A percentile compares a stretch with the other conserved stretches of the same genome.
These are phyloP conservation scores for Cyberlindnera maritima DNA, from an alignment of 805 yeast species.

Conservation along the genomic window DNA sequence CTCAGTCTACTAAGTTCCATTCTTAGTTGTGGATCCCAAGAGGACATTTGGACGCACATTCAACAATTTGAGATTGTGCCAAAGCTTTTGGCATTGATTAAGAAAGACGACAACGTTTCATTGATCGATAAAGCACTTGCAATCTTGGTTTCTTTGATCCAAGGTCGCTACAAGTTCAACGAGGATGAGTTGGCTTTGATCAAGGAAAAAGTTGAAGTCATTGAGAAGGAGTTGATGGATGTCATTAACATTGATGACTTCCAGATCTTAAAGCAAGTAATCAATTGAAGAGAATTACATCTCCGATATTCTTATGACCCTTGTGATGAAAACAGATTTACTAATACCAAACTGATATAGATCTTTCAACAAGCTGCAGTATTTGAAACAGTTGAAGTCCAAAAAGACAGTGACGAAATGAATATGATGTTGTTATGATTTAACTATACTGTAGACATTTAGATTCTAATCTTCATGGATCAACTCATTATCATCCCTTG, in stretches of 20 bases:
- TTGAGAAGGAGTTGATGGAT: conserved; percentile 42
- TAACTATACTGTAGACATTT: too few species aligned
- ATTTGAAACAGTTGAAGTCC: conserved; percentile 13
- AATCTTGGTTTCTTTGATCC: conserved; percentile 45
- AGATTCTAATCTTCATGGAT: conserved; percentile 12
- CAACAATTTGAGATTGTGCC: conserved; percentile 27
- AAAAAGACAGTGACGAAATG: conserved; percentile 7
- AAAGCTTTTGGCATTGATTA: conserved; percentile 27
- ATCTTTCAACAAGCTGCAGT: conserved; percentile 21
- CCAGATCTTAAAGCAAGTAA: conserved; percentile 45
- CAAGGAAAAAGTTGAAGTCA: conserved; percentile 32
- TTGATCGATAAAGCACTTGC: conserved; percentile 57
- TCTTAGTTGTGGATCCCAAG: conserved; percentile 46
- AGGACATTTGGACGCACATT: conserved; percentile 39
- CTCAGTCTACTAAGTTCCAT: conserved; percentile 60
- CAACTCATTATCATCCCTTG: conserved; percentile 47
- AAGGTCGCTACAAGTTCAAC: conserved; percentile 44
- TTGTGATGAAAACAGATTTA: too few species aligned
- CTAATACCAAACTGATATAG: too few species aligned
- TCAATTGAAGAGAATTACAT: too few species aligned
- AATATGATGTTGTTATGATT: too few species aligned
- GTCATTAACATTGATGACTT: conserved; percentile 55
- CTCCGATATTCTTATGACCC: too few species aligned
- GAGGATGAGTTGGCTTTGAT: conserved; percentile 40
- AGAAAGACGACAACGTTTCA: conserved; percentile 37